Evolutionary conservation across 2,329 filamentous ascomycete genomes (phyloP).

Genomic region (Colletotrichum plurivorum): DNA sequence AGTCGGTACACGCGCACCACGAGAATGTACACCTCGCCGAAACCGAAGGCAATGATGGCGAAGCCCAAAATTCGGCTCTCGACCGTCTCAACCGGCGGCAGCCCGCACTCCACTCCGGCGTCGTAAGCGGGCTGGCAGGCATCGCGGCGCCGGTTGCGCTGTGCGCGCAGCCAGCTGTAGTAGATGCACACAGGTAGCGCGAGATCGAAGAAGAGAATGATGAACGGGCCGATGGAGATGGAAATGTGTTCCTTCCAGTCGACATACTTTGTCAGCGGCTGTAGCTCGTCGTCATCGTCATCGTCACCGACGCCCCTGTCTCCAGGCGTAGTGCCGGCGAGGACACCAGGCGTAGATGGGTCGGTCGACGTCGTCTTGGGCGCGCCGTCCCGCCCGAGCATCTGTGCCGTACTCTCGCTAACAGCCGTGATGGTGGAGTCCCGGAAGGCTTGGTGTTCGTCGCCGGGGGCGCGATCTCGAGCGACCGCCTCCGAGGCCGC

Average conservation of each 20-base stretch:
- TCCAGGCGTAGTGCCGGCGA: constrained; percentile 13
- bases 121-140: constrained; percentile 28
- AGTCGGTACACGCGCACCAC: constrained; percentile 36
- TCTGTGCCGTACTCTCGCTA: constrained; percentile 34
- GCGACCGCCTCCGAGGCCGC: constrained; percentile 8
- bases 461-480: constrained; percentile 26
- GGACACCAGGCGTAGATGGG: constrained; percentile 25
- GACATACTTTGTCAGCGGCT: constrained; percentile 38
- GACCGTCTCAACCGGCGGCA: constrained; percentile 27
- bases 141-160: constrained; percentile 28
- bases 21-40: constrained; percentile 39
- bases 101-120: constrained; percentile 30
- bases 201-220: constrained; percentile 39
- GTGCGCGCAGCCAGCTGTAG: constrained; percentile 37
- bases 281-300: constrained; percentile 32
- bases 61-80: constrained; percentile 36
- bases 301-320: neutral
- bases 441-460: constrained; percentile 35
- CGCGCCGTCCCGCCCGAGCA: constrained; percentile 23
- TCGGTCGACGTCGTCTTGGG: constrained; percentile 34
- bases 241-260: constrained; percentile 38
- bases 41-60: constrained; percentile 36
- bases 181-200: constrained; percentile 35
- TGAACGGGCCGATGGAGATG: constrained; percentile 37
- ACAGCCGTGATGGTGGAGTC: constrained; percentile 37